These are phyloP conservation scores for Cladophialophora chaetospira DNA, from an alignment of 2,329 filamentous ascomycete genomes.

Conservation along the genomic window DNA sequence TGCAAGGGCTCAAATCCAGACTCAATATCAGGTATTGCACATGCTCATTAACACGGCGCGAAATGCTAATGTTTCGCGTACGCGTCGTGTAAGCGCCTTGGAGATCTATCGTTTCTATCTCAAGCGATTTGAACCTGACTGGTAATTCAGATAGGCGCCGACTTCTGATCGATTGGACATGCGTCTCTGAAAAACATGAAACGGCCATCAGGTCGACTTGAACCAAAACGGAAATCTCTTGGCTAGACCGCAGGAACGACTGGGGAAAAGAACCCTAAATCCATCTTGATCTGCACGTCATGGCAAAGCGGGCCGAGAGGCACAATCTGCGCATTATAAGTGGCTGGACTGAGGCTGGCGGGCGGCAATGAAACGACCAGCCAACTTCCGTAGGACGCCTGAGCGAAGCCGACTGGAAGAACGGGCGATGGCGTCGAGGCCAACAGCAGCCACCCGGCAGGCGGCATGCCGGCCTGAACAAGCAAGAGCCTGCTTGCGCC, in stretches of 20 bases:
- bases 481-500: neutral
- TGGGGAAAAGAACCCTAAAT: neutral
- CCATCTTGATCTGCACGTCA: constrained; percentile 17
- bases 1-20: too few relatives aligned
- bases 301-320: neutral
- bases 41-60: neutral
- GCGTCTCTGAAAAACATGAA: neutral
- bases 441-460: constrained; percentile 14
- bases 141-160: neutral
- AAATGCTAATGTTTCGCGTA: neutral
- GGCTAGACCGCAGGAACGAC: neutral
- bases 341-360: constrained; percentile 17
- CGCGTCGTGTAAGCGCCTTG: neutral
- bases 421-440: neutral
- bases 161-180: neutral
- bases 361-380: constrained; percentile 26
- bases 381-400: constrained; percentile 11
- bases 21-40: too few relatives aligned
- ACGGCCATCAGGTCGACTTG: neutral
- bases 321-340: neutral
- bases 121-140: neutral
- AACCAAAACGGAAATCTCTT: neutral
- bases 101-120: neutral
- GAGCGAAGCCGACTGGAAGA: constrained; percentile 16
- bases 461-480: neutral